These are phyloP conservation scores for Nigrospora oryzae DNA, from an alignment of 2,329 filamentous ascomycete genomes.

Conservation along the genomic window DNA sequence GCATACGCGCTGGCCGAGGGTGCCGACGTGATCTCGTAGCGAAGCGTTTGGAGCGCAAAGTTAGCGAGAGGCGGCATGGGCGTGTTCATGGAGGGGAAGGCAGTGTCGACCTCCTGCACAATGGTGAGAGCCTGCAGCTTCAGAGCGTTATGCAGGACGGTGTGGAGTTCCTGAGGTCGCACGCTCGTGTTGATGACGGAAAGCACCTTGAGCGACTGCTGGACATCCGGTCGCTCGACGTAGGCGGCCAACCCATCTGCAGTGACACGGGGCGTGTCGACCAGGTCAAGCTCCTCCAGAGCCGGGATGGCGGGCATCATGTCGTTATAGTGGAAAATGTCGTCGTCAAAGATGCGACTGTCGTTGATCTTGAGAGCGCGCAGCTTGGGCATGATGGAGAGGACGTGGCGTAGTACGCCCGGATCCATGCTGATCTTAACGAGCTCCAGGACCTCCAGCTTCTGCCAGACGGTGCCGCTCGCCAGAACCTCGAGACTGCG, in stretches of 20 bases:
- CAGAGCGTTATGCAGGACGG: conserved; percentile 49
- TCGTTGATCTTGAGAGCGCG: conserved; percentile 68
- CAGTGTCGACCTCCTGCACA: conserved; percentile 38
- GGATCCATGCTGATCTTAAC: conserved; percentile 62
- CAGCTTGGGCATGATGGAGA: conserved; percentile 59
- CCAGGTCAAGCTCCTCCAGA: conserved; percentile 64
- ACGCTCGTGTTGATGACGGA: conserved; percentile 67
- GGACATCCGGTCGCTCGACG: conserved; percentile 52
- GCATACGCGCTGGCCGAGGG: conserved; percentile 49
- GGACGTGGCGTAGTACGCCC: conserved; percentile 58
- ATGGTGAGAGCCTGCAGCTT: conserved; percentile 49
- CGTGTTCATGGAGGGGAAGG: conserved; percentile 37
- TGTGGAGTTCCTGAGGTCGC: conserved; percentile 49
- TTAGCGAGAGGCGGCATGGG: conserved; percentile 59
- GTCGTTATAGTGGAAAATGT: conserved; percentile 60
- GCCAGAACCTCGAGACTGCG: conserved; percentile 64
- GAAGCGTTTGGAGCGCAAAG: conserved; percentile 59
- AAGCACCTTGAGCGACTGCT: conserved; percentile 55
- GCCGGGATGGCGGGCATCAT: conserved; percentile 66
- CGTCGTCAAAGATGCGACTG: conserved; percentile 64
- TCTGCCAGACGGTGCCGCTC: conserved; percentile 56
- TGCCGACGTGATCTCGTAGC: conserved; percentile 71
- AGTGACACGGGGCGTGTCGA: conserved; percentile 64
- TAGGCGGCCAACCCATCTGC: conserved; percentile 62
- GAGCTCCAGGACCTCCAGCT: conserved; percentile 67